Percentiles rank a stretch among this genome's conserved stretches.
phyloP scores from a whole-genome alignment of 495 filamentous ascomycete genomes.

The Talaromyces liani region DNA sequence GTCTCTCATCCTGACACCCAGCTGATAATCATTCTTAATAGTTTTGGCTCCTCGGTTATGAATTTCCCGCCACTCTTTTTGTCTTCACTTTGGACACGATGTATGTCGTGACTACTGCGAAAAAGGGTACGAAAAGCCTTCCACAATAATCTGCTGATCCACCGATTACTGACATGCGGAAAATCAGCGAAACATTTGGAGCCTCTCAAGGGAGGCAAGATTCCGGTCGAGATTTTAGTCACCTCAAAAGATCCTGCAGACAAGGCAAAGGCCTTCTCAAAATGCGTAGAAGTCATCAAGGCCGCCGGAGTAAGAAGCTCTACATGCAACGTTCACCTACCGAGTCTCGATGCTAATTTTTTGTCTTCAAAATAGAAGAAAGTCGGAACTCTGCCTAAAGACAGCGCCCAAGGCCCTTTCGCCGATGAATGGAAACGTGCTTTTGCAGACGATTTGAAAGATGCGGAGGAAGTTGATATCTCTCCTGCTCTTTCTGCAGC shows the following conservation, averaged over 20 bases:
- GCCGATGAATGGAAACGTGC: slow-evolving; percentile 91
- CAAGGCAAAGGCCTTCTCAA: slow-evolving; percentile 80
- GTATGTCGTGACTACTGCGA: slow-evolving; percentile 88
- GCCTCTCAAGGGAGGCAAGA: slow-evolving; percentile 82
- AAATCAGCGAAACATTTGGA: slow-evolving; percentile 81
- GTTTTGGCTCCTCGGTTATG: slow-evolving; percentile 98
- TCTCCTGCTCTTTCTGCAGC: slow-evolving; percentile 68
- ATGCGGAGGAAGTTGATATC: slow-evolving; percentile 86
- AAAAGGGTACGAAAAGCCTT: slow-evolving; percentile 64
- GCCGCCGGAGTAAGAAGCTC: slow-evolving; percentile 61
- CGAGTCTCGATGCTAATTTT: slow-evolving; percentile 12
- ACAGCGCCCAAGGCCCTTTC: slow-evolving; percentile 78
- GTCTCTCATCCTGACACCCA: neutral
- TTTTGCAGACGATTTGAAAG: slow-evolving; percentile 66
- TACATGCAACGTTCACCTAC: slow-evolving; percentile 10
- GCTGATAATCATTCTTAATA: slow-evolving; percentile 29
- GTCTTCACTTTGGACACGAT: slow-evolving; percentile 80
- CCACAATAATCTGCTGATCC: slow-evolving; percentile 16
- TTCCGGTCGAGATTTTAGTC: slow-evolving; percentile 81
- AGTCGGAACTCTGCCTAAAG: slow-evolving; percentile 78
- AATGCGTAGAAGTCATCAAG: slow-evolving; percentile 79
- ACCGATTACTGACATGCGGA: slow-evolving; percentile 5
- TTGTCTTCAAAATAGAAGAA: slow-evolving; percentile 54
- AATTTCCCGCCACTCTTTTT: slow-evolving; percentile 93
- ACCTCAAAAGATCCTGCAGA: slow-evolving; percentile 82